Evolutionary conservation across 345 rosid species (phyloP).

Genomic region (Excoecaria agallocha): DNA sequence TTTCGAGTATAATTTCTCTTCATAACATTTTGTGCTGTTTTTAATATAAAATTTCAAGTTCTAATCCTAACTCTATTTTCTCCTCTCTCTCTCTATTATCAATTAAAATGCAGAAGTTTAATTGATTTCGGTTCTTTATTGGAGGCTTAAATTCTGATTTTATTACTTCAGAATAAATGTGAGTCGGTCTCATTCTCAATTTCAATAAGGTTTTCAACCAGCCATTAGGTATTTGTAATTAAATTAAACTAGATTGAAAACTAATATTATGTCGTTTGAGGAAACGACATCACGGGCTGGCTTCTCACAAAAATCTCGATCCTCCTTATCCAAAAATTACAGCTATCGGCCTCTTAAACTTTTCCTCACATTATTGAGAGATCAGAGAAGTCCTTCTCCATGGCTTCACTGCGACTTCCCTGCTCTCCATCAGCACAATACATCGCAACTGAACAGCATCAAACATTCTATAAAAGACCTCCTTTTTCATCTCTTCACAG

Average conservation of each 20-base stretch:
- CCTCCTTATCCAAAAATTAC: not conserved
- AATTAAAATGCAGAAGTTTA: no score
- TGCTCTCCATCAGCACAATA: slow-evolving; percentile 28
- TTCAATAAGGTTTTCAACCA: no score
- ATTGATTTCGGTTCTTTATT: no score
- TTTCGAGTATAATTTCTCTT: no score
- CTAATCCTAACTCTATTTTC: no score
- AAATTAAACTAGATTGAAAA: not conserved
- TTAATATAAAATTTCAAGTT: no score
- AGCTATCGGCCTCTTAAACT: not conserved
- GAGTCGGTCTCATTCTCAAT: no score
- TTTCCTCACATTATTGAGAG: not conserved
- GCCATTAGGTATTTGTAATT: no score
- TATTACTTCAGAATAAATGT: no score
- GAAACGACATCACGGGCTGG: not conserved
- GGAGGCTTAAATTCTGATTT: no score
- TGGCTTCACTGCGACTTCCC: slow-evolving; percentile 52
- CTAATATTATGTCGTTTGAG: not conserved
- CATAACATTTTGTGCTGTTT: no score
- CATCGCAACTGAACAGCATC: slow-evolving; percentile 10
- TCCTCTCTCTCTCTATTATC: no score
- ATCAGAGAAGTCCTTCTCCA: not conserved
- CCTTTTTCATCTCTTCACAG: slow-evolving; percentile 27
- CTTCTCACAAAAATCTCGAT: not conserved
- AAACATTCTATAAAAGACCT: slow-evolving; percentile 14